phyloP scores from a whole-genome alignment of 2,329 filamentous ascomycete species.

The Diaporthe sp. region DNA sequence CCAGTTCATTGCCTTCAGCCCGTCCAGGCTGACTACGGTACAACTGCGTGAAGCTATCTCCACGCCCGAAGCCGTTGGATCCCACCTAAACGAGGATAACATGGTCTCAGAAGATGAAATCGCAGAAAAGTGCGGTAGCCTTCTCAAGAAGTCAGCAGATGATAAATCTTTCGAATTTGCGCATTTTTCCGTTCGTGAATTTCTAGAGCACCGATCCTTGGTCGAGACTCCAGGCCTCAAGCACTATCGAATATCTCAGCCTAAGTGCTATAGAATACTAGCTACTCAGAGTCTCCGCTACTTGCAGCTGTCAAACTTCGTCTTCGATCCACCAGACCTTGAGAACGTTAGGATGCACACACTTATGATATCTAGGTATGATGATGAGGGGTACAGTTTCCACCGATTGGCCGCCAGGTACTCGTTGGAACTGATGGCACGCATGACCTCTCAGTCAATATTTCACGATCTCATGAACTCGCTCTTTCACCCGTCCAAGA shows the following conservation, averaged over 20 bases:
- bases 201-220: not conserved
- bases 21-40: fast-evolving
- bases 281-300: not conserved
- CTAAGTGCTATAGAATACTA: not conserved
- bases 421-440: too few species aligned
- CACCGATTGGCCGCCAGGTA: too few species aligned
- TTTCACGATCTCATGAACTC: too few species aligned
- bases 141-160: not conserved
- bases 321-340: too few species aligned
- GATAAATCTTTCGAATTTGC: not conserved
- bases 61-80: not conserved
- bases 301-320: not conserved
- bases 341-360: too few species aligned
- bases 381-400: too few species aligned
- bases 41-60: not conserved
- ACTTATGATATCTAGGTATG: too few species aligned
- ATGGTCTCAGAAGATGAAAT: not conserved
- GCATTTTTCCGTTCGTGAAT: slow-evolving; percentile 6
- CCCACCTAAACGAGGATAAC: not conserved
- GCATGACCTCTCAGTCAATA: too few species aligned
- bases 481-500: too few species aligned
- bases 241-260: not conserved
- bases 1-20: not conserved
- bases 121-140: not conserved
- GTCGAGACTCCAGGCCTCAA: not conserved